Evolutionary conservation across 192 early-diverging fungal species (phyloP), one percentile per base, ranked within the genome.

Genomic region (Umbelopsis ramanniana): DNA sequence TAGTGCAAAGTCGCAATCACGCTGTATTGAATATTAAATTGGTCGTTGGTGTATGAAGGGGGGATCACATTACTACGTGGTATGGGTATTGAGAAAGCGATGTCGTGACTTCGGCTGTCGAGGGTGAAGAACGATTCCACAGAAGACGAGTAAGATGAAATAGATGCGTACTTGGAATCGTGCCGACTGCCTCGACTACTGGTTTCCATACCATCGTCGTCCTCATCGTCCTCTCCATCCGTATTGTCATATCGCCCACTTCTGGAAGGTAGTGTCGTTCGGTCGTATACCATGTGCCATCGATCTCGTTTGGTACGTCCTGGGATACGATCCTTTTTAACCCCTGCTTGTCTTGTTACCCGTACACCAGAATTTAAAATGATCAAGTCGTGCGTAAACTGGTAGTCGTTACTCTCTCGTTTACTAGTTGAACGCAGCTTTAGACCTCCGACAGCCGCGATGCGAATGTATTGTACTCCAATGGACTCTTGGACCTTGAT

Each of bases 51-150:
- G 33, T 63, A 63, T 1, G 29, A 37, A 0, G 57, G 57, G 1
- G 57, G 57, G 26, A 63, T 63, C 26, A 63, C 57, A 63, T 63
- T 63, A 37, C 33, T 63, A n/a, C 57, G 24, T 38, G 57, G 57
- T 12, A 63, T 63, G 4, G 57, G 57, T 37, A 63, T 37, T 0
- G 57, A 29, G 19, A 63, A 63, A 3, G 33, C 4, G 26, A 63
- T 63, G 5, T 63, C 57, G 35, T 63, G 57, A 37, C 2, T 14
- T 2, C 57, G 57, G 7, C 12, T n/a, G 14, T 63, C 57, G 2
- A 63, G 26, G 4, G 26, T 63, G 15, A 63, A 63, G 15, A 37
- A 63, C 3, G 57, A 63, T 37, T 63, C 57, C 15, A 63, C 57
- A 3, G 57, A 63, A 15, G 57, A 63, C 7, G 35, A 29, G 33